Conservation (phyloP, 2,329 filamentous ascomycete genomes). For the Phoma herbarum region DNA sequence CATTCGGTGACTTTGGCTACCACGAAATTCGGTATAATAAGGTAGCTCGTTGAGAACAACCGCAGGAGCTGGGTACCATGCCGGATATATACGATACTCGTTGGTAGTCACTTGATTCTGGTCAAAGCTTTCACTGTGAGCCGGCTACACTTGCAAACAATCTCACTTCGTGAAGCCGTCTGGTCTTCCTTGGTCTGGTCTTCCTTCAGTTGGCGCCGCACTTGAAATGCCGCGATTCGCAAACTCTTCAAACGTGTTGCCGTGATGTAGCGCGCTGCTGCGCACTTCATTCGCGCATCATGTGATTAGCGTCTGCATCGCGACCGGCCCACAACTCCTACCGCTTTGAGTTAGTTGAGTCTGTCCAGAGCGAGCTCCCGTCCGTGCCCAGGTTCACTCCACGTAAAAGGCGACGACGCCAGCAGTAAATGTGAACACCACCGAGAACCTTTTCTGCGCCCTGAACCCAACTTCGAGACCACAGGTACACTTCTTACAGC, state of each 20-base stretch:
- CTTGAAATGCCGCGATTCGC: not conserved
- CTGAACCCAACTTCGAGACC: not conserved
- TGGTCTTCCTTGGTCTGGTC: not conserved
- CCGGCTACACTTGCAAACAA: not conserved
- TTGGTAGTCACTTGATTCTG: not conserved
- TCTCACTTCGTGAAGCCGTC: too few species aligned
- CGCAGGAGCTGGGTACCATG: not conserved
- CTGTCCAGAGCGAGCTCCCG: not conserved
- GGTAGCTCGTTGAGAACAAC: accelerated
- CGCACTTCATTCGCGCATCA: not conserved
- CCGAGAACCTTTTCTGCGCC: not conserved
- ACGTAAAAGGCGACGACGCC: not conserved
- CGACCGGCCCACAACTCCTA: not conserved
- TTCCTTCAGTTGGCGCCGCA: not conserved
- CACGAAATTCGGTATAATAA: not conserved
- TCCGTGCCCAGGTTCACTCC: not conserved
- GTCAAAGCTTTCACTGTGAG: not conserved
- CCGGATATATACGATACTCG: not conserved
- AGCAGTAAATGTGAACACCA: not conserved
- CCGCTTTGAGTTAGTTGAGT: not conserved
- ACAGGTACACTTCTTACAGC: not conserved
- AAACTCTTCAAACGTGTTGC: not conserved
- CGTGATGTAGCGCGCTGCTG: not conserved
- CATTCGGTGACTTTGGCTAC: not conserved
- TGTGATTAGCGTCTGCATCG: not conserved